These are phyloP conservation scores for Physocladia obscura DNA, from an alignment of 192 early-diverging fungal species.

Conservation along the genomic window DNA sequence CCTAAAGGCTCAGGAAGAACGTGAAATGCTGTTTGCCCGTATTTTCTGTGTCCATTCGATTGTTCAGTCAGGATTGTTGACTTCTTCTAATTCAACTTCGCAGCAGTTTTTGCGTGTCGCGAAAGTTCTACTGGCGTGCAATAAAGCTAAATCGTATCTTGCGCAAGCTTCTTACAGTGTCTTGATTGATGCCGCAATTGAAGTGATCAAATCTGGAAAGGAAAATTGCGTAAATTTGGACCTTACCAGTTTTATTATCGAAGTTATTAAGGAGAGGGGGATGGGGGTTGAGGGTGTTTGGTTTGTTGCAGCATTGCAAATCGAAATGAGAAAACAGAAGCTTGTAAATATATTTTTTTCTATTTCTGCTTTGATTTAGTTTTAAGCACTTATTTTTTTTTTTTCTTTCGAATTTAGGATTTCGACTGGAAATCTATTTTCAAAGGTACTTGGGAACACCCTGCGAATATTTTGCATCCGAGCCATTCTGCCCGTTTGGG, in stretches of 20 bases:
- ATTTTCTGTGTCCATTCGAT: slow-evolving; percentile 87
- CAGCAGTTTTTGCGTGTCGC: slow-evolving; percentile 75
- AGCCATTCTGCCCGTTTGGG: slow-evolving; percentile 1
- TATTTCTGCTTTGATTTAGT: not conserved
- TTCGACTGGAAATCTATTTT: slow-evolving; percentile 25
- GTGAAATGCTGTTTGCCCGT: slow-evolving; percentile 86
- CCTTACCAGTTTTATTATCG: slow-evolving; percentile 33
- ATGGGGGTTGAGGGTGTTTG: slow-evolving; percentile 49
- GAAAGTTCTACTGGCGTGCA: slow-evolving; percentile 65
- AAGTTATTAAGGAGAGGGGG: slow-evolving; percentile 10
- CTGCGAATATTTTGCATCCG: not conserved
- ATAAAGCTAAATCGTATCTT: slow-evolving; percentile 76
- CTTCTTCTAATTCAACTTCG: slow-evolving; percentile 57
- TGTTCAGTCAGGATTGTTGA: slow-evolving; percentile 73
- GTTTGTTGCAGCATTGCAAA: slow-evolving; percentile 46
- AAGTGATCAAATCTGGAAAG: slow-evolving; percentile 10
- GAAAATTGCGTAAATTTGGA: slow-evolving; percentile 49
- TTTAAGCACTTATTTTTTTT: not conserved
- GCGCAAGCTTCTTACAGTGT: slow-evolving; percentile 76
- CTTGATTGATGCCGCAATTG: slow-evolving; percentile 37
- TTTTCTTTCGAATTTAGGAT: slow-evolving; percentile 3
- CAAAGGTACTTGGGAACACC: slow-evolving; percentile 24
- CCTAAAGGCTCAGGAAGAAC: slow-evolving; percentile 70
- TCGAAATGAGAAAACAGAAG: slow-evolving; percentile 1
- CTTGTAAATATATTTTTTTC: slow-evolving; percentile 1